Conservation (phyloP, 495 filamentous ascomycete genomes). For the Penicillium bovifimosum region DNA sequence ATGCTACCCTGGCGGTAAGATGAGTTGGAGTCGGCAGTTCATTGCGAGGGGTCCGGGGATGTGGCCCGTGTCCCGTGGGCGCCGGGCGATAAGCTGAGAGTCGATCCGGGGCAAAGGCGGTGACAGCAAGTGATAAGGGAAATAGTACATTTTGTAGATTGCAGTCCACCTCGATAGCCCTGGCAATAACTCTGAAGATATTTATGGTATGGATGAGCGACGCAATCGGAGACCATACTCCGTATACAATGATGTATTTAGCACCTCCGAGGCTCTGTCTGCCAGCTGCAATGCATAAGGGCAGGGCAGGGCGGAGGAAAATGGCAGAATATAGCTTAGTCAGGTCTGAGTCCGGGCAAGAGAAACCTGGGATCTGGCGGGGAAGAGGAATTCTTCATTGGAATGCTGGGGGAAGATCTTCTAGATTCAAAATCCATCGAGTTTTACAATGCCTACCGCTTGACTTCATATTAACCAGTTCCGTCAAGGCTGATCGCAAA, state of each 20-base stretch:
- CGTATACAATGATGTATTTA: too few relatives aligned
- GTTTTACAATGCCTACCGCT: not conserved
- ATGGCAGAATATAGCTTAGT: constrained; percentile 4
- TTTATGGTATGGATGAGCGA: too few relatives aligned
- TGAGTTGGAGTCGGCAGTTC: not conserved
- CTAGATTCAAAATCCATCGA: not conserved
- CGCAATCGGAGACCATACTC: too few relatives aligned
- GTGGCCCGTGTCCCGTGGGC: too few relatives aligned
- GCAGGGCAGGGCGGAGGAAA: not conserved
- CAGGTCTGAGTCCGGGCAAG: not conserved
- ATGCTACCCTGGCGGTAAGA: not conserved
- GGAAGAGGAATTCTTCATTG: constrained; percentile 6
- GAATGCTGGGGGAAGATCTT: constrained; percentile 4
- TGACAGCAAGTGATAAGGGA: not conserved
- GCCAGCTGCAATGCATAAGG: not conserved
- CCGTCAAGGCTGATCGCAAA: constrained; percentile 11
- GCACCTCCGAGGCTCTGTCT: not conserved
- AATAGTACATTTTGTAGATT: too few relatives aligned
- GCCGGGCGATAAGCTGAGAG: constrained; percentile 11
- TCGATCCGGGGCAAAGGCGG: constrained; percentile 25
- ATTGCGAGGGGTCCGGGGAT: not conserved
- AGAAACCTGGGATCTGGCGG: not conserved
- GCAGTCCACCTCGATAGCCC: too few relatives aligned
- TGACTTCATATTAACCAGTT: not conserved
- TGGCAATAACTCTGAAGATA: too few relatives aligned